Base-by-base conservation (phyloP, 2,329 filamentous ascomycete species). In the Botrytis medusae region DNA sequence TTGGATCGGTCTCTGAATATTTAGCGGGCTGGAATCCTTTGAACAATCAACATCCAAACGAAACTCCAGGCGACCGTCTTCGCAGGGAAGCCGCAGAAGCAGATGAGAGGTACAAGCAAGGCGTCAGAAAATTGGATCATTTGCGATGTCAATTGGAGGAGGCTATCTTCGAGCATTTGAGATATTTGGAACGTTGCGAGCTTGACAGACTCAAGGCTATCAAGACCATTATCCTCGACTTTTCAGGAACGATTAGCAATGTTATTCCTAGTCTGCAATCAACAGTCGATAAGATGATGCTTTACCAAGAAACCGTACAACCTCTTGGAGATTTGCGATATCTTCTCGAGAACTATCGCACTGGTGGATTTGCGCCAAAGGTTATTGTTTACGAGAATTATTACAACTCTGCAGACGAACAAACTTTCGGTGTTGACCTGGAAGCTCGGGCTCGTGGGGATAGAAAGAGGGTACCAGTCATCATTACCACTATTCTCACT, bases 271-370 rank as follows among this genome's bases (percentile, higher is more conserved):
- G 93, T 80, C 85, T 99, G 75, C 96, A 98, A 83, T 95, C 95
- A 74, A 94, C 95, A 0, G 94, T 99, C 37, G 96, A 99, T 84
- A 94, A 97, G 81, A 98, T 99, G 95, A 94, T 99, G 91, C 87
- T 99, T 64, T 99, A 97, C 84, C 96, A 99, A 82, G 96, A 99
- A 85, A 98, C 96, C 0, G 93, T 99, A n/a, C 96, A 98, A 82
- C 96, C 96, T 9, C 82, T 91, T 65, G 93, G 93, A 57, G 96
- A 99, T 82, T 85, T 99, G 77, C 89, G 96, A 76, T 99, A 98
- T 82, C 88, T 99, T 74, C 87, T 99, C 63, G 96, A 99, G 84
- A 99, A 95, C 81, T 99, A 99, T 84, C 92, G 95, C 76, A 99
- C 96, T 10, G 96, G 96, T 76, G 93, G 91, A 77, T 99, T 97